Percentiles rank a stretch among this genome's conserved stretches.
Evolutionary conservation across 371 early-diverging fungal genomes (phyloP).

Genomic region (Saksenaea oblongispora): DNA sequence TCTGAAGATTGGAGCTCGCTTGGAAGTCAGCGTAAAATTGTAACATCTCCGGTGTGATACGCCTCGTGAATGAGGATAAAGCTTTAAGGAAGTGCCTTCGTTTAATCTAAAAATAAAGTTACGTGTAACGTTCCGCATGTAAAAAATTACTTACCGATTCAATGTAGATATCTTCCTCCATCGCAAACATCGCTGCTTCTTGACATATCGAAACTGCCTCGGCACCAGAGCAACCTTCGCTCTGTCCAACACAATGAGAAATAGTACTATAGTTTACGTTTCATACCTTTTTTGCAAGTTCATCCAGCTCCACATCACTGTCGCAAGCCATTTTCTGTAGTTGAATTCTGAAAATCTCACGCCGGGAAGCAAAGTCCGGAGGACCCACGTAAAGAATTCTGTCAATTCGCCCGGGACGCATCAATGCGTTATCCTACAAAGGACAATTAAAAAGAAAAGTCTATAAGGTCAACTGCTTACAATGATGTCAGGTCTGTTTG

Average conservation of each 20-base stretch:
- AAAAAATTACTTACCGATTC: constrained; percentile 36
- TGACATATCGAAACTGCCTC: constrained; percentile 94
- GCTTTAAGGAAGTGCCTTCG: constrained; percentile 74
- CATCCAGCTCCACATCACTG: constrained; percentile 60
- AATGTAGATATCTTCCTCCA: constrained; percentile 82
- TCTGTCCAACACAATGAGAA: constrained; percentile 38
- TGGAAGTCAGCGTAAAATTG: constrained; percentile 81
- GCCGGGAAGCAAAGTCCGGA: constrained; percentile 81
- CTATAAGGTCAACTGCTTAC: constrained; percentile 36
- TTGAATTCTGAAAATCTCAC: constrained; percentile 82
- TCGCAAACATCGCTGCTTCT: constrained; percentile 90
- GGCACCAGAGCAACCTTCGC: constrained; percentile 94
- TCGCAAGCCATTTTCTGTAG: constrained; percentile 66
- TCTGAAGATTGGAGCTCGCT: constrained; percentile 54
- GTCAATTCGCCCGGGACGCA: constrained; percentile 98
- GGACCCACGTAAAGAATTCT: constrained; percentile 92
- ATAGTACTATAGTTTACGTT: constrained; percentile 1
- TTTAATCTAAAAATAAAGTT: constrained; percentile 47
- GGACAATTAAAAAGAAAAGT: not conserved
- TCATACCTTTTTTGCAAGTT: constrained; percentile 59
- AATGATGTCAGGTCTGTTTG: constrained; percentile 98
- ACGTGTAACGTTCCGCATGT: not conserved
- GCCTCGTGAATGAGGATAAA: constrained; percentile 58
- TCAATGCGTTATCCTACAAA: constrained; percentile 82
- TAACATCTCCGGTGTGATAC: constrained; percentile 93